Evolutionary conservation across 257 asterid genomes (phyloP), one percentile per base, ranked within the genome.

Genomic region (Solanum chmielewskii): DNA sequence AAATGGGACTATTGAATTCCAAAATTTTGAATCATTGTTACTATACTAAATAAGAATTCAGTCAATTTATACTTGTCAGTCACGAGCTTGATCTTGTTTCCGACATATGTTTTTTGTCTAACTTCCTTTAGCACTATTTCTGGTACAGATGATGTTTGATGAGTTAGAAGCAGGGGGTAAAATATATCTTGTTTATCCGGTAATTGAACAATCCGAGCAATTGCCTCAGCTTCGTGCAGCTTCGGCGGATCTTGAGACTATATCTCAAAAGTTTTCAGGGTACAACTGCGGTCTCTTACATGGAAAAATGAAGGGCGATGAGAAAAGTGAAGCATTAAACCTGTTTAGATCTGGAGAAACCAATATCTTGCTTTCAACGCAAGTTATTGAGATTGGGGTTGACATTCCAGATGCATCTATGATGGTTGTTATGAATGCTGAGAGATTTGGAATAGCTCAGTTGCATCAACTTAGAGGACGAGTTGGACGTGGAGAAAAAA

Each of bases 361-460:
- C 11, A 91, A 88, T 64, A 95, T 95, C 86, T 88, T 97, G 59
- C 96, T 97, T n/a, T 91, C 99, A 27, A 97, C 99, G 1, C 99
- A 95, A 91, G 98, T 97, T 35, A 94, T 95, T 77, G 99, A 97
- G 92, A 92, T 95, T 4, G 99, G 99, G 71, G 99, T 97, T 20
- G 99, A 97, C 68, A 94, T 95, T 68, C 98, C 98, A 12, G 98
- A 94, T 90, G 99, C 99, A 59, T 93, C 99, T 83, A 94, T 95
- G 98, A 97, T 97, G 98, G 99, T 97, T 60, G 98, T 95, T 12
- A 94, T 97, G 99, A 97, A 97, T 88, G 93, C 98, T 7, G 99
- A 97, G 92, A 90, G 98, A 90, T 95, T 95, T 66, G 99, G 99
- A 44, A 94, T 97, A 0, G 98, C 98, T 11, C 99, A 97, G 60